phyloP scores from a whole-genome alignment of 495 filamentous ascomycete genomes.

The Cryomyces minteri region DNA sequence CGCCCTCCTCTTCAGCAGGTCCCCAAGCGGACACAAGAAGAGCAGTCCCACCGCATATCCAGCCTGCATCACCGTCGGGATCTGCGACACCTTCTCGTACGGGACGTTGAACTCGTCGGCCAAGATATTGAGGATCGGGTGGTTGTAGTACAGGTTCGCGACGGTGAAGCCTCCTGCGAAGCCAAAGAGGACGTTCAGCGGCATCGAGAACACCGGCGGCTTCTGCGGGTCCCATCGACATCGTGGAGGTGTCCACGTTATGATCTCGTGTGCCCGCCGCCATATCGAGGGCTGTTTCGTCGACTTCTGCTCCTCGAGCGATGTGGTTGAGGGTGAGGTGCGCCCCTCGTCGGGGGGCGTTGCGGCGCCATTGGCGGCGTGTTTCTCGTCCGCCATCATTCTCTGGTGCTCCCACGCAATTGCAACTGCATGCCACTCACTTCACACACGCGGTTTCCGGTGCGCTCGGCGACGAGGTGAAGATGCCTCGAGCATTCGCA shows the following conservation, averaged over 20 bases:
- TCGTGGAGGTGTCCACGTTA: slow-evolving; percentile 35
- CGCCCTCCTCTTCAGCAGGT: slow-evolving; percentile 48
- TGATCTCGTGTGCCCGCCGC: slow-evolving; percentile 12
- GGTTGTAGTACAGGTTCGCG: slow-evolving; percentile 56
- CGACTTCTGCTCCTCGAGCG: not conserved
- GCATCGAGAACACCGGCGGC: slow-evolving; percentile 38
- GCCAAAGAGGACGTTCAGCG: slow-evolving; percentile 39
- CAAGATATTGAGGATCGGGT: slow-evolving; percentile 47
- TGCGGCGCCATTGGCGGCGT: not conserved
- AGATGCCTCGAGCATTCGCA: too few species aligned
- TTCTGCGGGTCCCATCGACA: slow-evolving; percentile 37
- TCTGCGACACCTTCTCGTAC: slow-evolving; percentile 24
- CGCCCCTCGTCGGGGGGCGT: not conserved
- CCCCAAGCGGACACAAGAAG: slow-evolving; percentile 62
- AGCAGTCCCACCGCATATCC: slow-evolving; percentile 62
- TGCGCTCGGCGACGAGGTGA: too few species aligned
- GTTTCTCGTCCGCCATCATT: not conserved
- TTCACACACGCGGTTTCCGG: too few species aligned
- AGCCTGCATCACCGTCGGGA: slow-evolving; percentile 66
- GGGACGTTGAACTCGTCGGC: slow-evolving; percentile 41
- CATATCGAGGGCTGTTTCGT: slow-evolving; percentile 6
- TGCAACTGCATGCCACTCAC: too few species aligned
- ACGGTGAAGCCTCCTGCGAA: slow-evolving; percentile 36
- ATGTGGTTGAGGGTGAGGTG: not conserved
- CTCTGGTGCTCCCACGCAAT: too few species aligned